Conservation (phyloP, 148 eudicot genomes). For the Cornus florida region DNA sequence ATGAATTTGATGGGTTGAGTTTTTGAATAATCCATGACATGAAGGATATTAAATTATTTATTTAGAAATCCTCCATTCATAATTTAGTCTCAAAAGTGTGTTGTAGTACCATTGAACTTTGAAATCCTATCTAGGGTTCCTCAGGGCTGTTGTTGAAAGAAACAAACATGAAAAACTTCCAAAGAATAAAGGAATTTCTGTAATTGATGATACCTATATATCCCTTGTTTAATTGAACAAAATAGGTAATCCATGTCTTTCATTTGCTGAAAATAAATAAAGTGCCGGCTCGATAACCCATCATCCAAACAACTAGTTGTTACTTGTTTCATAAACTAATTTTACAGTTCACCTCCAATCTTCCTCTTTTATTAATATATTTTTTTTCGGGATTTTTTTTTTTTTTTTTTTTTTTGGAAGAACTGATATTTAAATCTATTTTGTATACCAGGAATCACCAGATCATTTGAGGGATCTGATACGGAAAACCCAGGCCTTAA, state of each 20-base stretch:
- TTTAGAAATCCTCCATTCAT: neutral
- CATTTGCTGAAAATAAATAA: neutral
- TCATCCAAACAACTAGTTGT: too few relatives aligned
- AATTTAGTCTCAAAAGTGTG: too few relatives aligned
- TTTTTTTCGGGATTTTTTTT: too few relatives aligned
- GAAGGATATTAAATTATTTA: too few relatives aligned
- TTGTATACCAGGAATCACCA: conserved; percentile 69
- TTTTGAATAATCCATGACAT: too few relatives aligned
- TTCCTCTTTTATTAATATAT: too few relatives aligned
- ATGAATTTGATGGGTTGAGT: too few relatives aligned
- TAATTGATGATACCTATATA: neutral
- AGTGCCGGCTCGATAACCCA: too few relatives aligned
- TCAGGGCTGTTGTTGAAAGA: neutral
- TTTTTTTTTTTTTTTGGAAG: too few relatives aligned
- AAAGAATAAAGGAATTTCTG: neutral
- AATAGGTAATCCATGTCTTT: neutral
- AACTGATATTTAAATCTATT: neutral
- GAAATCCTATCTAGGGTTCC: neutral
- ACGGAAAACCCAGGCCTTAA: conserved; percentile 75
- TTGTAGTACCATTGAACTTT: neutral
- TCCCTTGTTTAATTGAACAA: neutral
- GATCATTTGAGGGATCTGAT: conserved; percentile 75
- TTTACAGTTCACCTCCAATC: too few relatives aligned
- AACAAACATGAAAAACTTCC: neutral
- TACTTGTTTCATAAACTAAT: too few relatives aligned